Evolutionary conservation across 1,284 basidiomycete genomes (phyloP).

Genomic region (Pseudozyma pruni): DNA sequence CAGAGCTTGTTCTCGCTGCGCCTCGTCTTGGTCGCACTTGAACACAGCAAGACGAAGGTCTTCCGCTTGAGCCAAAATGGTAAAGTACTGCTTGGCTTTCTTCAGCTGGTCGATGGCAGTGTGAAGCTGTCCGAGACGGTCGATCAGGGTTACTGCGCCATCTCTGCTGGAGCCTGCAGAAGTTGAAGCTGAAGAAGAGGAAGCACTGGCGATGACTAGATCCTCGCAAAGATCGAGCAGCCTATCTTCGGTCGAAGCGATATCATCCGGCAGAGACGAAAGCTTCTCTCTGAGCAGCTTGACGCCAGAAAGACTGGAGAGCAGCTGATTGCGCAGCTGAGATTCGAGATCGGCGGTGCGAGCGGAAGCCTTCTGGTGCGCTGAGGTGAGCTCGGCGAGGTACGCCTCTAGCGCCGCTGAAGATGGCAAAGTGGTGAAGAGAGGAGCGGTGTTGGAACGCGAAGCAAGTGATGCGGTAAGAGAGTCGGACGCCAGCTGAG

Average conservation of each 20-base stretch:
- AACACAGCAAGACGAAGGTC: conserved; percentile 30
- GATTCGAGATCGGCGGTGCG: conserved; percentile 27
- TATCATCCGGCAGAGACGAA: conserved; percentile 31
- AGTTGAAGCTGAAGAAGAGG: not conserved
- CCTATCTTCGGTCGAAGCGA: conserved; percentile 42
- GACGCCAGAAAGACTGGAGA: conserved; percentile 26
- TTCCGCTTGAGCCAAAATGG: conserved; percentile 50
- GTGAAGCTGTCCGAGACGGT: conserved; percentile 31
- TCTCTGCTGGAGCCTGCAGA: conserved; percentile 17
- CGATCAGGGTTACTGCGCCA: conserved; percentile 22
- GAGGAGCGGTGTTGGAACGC: not conserved
- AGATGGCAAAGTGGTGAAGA: conserved; percentile 30
- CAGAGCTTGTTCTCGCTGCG: conserved; percentile 6
- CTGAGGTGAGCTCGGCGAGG: conserved; percentile 23
- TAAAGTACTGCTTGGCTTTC: conserved; percentile 48
- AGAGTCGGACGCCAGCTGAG: conserved; percentile 33
- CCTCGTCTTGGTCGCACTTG: conserved; percentile 10
- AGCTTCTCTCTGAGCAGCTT: conserved; percentile 33
- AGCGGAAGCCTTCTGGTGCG: conserved; percentile 10
- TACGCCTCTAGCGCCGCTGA: conserved; percentile 34
- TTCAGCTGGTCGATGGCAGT: conserved; percentile 37
- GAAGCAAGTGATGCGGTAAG: conserved; percentile 16
- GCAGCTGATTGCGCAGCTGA: conserved; percentile 31
- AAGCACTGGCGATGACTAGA: conserved; percentile 19
- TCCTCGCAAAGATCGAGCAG: conserved; percentile 44